phyloP scores from a whole-genome alignment of 2,329 filamentous ascomycete species.

The Alternaria incomplexa region DNA sequence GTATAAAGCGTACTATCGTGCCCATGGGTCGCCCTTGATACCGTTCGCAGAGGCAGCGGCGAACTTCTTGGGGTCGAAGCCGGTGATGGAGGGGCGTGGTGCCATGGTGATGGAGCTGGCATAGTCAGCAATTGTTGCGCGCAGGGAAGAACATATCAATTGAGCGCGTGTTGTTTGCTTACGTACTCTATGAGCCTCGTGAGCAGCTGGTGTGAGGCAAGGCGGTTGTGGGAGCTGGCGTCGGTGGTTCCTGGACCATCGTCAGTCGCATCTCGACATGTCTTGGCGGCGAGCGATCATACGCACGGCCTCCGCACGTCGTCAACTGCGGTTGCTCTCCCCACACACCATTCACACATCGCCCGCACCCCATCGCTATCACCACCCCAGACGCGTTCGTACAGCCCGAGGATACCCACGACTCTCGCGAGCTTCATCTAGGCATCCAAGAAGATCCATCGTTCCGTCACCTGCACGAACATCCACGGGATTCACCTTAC shows the following conservation, averaged over 20 bases:
- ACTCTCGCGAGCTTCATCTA: not conserved
- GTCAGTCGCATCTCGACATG: slow-evolving; percentile 15
- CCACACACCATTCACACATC: slow-evolving; percentile 8
- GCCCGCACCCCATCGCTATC: not conserved
- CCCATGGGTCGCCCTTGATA: slow-evolving; percentile 67
- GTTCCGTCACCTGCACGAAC: not conserved
- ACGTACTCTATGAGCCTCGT: slow-evolving; percentile 37
- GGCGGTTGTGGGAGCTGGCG: slow-evolving; percentile 26
- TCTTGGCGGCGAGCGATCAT: slow-evolving; percentile 21
- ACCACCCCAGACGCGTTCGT: not conserved
- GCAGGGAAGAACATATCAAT: not conserved
- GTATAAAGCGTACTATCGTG: slow-evolving; percentile 59
- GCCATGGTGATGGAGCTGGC: slow-evolving; percentile 53
- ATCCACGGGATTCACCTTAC: not conserved
- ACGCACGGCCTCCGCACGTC: slow-evolving; percentile 11
- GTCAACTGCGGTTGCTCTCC: slow-evolving; percentile 6
- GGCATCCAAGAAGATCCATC: not conserved
- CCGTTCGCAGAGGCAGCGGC: slow-evolving; percentile 69
- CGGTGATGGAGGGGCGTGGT: slow-evolving; percentile 77
- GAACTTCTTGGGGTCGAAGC: slow-evolving; percentile 86
- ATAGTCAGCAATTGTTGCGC: slow-evolving; percentile 21
- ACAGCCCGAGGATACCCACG: not conserved
- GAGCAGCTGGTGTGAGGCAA: slow-evolving; percentile 21
- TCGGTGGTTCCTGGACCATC: slow-evolving; percentile 24
- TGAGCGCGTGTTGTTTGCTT: not conserved